Base-by-base conservation (phyloP, 2,329 filamentous ascomycete species). In the Hansfordia pulvinata region DNA sequence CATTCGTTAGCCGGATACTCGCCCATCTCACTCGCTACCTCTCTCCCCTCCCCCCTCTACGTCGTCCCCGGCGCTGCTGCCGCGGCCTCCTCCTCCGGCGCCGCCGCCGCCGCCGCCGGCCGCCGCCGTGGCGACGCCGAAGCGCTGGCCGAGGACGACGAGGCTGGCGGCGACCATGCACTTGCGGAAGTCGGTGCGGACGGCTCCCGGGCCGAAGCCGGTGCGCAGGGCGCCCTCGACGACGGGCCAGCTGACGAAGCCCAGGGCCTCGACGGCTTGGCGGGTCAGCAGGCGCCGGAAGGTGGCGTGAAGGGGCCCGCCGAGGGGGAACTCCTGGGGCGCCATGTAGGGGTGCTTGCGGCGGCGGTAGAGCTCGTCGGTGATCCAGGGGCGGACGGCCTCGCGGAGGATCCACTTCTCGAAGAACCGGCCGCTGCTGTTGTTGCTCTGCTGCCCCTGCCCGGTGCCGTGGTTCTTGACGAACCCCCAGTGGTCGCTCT, bases 91-190 rank as follows among this genome's bases (percentile, higher is more conserved):
- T n/a, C n/a, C n/a, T n/a, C n/a, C n/a, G n/a, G n/a, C n/a, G n/a
- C n/a, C n/a, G n/a, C n/a, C n/a, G n/a, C n/a, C n/a, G n/a, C n/a
- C n/a, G n/a, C n/a, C n/a, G n/a, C n/a, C n/a, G n/a, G n/a, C n/a
- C n/a, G n/a, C n/a, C n/a, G 13, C 27, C 18, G 8, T 16, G 5
- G 30, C 19, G 9, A 65, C 46, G 3, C 49, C 51, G 30, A 65
- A 62, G 20, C 52, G 40, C 38, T 55, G 38, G 5, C 44, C 43
- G 7, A 65, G 28, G n/a, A 58, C 49, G 4, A 65, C 52, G 50
- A 56, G 62, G 23, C 55, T 47, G 4, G 47, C 56, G 6, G 57
- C 38, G 16, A 47, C 42, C 11, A 59, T 41, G 9, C 54, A 42
- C 17, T 43, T 36, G 18, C 58, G 41, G 37, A 62, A 53, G 4